Conservation (phyloP, 495 filamentous ascomycete species). For the Bacidia gigantensis region DNA sequence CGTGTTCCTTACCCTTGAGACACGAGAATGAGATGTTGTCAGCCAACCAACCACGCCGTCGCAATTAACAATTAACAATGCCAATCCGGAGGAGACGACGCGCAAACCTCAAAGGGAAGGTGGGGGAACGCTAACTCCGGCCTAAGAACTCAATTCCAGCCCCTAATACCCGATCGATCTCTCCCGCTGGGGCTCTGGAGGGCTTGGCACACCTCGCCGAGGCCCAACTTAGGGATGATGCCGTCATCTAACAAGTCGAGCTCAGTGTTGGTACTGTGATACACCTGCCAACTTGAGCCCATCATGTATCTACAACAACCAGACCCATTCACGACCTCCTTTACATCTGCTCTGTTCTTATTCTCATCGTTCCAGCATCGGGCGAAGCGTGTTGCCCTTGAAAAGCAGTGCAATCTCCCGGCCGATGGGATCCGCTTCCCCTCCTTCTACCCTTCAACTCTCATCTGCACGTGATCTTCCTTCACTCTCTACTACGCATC, state of each 20-base stretch:
- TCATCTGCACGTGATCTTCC: background rate
- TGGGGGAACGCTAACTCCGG: background rate
- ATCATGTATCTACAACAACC: no score
- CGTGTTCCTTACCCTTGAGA: no score
- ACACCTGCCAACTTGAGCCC: no score
- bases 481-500: slow-evolving; percentile 13
- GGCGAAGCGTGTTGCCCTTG: no score
- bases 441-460: background rate
- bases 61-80: no score
- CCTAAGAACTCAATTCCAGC: background rate
- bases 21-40: no score
- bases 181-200: no score
- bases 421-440: background rate
- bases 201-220: background rate
- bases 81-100: no score
- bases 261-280: background rate
- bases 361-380: no score
- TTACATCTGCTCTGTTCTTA: no score
- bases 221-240: background rate
- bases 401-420: background rate
- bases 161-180: background rate
- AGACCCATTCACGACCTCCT: no score
- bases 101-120: background rate
- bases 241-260: background rate
- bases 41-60: no score